Evolutionary conservation across 225 moss, liverwort and hornwort genomes (phyloP).

Genomic region (Physcomitrellopsis africana): DNA sequence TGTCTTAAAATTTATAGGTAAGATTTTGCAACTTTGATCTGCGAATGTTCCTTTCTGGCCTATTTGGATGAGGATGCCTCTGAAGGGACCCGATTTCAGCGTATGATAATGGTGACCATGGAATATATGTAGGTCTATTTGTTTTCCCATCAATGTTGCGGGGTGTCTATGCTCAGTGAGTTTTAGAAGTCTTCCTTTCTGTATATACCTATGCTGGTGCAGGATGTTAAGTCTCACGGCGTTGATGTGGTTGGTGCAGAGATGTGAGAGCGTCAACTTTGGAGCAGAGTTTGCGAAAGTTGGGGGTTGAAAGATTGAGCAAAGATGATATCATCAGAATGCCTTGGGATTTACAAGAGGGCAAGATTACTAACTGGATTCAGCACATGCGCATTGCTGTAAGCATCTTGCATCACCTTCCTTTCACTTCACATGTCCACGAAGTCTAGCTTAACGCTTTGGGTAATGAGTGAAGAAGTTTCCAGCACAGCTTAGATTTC

Average conservation of each 20-base stretch:
- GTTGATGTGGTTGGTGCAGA: slow-evolving; percentile 41
- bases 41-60: not conserved
- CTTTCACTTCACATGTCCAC: not conserved
- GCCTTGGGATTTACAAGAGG: slow-evolving; percentile 79
- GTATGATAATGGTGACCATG: not conserved
- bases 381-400: slow-evolving; percentile 88
- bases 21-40: not conserved
- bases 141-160: too few relatives aligned
- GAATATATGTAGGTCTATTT: not conserved
- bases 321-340: slow-evolving; percentile 74
- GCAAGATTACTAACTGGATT: slow-evolving; percentile 88
- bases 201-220: not conserved
- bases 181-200: not conserved
- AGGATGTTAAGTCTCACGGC: slow-evolving; percentile 6
- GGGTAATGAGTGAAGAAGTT: not conserved
- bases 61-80: not conserved
- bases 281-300: slow-evolving; percentile 68
- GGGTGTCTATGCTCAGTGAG: not conserved
- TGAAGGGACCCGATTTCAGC: not conserved
- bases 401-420: slow-evolving; percentile 38
- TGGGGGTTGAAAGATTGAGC: slow-evolving; percentile 82
- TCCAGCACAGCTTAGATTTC: not conserved
- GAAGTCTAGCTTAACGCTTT: not conserved
- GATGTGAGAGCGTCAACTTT: slow-evolving; percentile 73
- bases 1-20: slow-evolving; percentile 83